Conservation (phyloP, 768 basidiomycete species). For the Lactarius evosmus region DNA sequence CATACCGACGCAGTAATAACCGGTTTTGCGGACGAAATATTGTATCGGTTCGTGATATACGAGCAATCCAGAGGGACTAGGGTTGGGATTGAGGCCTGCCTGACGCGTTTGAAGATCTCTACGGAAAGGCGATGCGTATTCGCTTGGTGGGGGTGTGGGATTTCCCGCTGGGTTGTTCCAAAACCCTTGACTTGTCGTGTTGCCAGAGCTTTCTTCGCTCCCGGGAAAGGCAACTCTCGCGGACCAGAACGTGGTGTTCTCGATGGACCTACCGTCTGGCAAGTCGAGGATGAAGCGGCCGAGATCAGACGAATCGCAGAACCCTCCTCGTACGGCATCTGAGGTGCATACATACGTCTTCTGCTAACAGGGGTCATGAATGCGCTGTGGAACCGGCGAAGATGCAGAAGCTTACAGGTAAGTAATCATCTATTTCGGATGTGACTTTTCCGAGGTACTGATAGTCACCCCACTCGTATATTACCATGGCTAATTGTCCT, state of each 20-base stretch:
- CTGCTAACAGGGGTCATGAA: conserved; percentile 47
- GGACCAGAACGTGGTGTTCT: conserved; percentile 86
- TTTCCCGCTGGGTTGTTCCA: conserved; percentile 63
- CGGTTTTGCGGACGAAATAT: conserved; percentile 81
- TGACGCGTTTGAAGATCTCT: conserved; percentile 26
- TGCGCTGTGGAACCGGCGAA: conserved; percentile 12
- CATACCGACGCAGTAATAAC: conserved; percentile 95
- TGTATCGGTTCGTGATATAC: conserved; percentile 69
- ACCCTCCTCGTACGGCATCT: conserved; percentile 63
- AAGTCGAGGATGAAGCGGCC: conserved; percentile 89
- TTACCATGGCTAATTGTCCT: conserved; percentile 89
- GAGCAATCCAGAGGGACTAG: conserved; percentile 50
- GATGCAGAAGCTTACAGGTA: conserved; percentile 56
- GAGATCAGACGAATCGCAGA: conserved; percentile 65
- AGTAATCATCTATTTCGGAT: conserved; percentile 47
- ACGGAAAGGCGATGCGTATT: conserved; percentile 37
- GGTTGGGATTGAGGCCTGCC: conserved; percentile 38
- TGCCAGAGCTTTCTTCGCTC: conserved; percentile 27
- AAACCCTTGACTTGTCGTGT: conserved; percentile 37
- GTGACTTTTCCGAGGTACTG: conserved; percentile 75
- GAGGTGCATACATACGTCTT: conserved; percentile 94
- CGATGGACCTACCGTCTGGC: conserved; percentile 55
- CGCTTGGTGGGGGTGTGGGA: conserved; percentile 49
- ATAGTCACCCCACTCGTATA: conserved; percentile 94
- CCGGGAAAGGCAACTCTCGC: conserved; percentile 64